These are phyloP conservation scores for Trichoderma aggressivum DNA, from an alignment of 2,329 filamentous ascomycete genomes.

Conservation along the genomic window DNA sequence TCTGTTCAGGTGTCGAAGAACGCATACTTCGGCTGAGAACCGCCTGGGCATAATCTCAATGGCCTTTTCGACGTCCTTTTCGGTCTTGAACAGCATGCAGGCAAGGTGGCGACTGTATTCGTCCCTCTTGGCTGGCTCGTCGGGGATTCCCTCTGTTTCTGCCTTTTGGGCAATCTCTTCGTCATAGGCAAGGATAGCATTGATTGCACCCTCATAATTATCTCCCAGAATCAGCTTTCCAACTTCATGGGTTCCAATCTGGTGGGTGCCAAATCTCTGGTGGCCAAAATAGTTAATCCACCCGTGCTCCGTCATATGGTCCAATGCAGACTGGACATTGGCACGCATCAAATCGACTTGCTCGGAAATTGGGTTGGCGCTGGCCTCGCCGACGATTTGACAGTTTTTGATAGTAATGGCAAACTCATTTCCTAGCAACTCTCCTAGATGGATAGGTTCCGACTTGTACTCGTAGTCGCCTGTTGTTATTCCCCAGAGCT, in stretches of 20 bases:
- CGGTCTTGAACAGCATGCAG: constrained; percentile 68
- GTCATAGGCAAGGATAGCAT: constrained; percentile 72
- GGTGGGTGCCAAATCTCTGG: constrained; percentile 91
- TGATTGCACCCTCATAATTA: constrained; percentile 76
- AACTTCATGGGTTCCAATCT: constrained; percentile 78
- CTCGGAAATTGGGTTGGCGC: constrained; percentile 26
- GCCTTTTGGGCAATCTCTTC: constrained; percentile 53
- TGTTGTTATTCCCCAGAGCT: constrained; percentile 60
- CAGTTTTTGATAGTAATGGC: constrained; percentile 87
- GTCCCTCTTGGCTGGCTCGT: constrained; percentile 61
- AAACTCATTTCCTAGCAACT: constrained; percentile 88
- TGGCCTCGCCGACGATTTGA: constrained; percentile 49
- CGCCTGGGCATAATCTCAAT: constrained; percentile 69
- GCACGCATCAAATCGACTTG: constrained; percentile 31
- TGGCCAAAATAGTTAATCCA: constrained; percentile 98
- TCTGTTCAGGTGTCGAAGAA: constrained; percentile 72
- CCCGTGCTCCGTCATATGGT: constrained; percentile 66
- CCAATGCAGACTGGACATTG: constrained; percentile 56
- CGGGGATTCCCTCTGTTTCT: constrained; percentile 35
- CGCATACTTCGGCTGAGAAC: constrained; percentile 73
- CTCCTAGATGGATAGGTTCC: constrained; percentile 72
- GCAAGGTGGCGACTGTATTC: constrained; percentile 76
- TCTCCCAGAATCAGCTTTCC: constrained; percentile 80
- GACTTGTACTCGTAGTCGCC: constrained; percentile 79
- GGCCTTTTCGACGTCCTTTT: constrained; percentile 56